Evolutionary conservation across 495 filamentous ascomycete genomes (phyloP), one percentile per base, ranked within the genome.

Genomic region (Jackrogersella multiformis): DNA sequence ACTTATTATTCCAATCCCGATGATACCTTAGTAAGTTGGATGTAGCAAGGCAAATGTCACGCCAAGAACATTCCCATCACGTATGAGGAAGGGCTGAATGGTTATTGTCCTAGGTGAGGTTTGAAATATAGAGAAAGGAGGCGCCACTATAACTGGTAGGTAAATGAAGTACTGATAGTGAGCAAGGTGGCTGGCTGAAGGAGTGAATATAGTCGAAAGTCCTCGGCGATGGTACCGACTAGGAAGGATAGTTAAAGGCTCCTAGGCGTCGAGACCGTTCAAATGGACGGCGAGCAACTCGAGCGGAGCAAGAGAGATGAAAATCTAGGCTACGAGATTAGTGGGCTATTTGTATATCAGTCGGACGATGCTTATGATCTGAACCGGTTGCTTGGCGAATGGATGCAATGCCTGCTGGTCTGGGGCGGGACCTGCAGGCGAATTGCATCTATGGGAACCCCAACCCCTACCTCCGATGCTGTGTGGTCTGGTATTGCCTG

Each of bases 351-450:
- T 66, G 42, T 58, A 66, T 70, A 66, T 61, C 32, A 57, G 36
- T 62, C 53, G 41, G 51, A 57, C 24, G 61, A 62, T 62, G 45
- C 30, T 58, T 10, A 6, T 9, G 44, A 62, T 70, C 67, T 70
- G 52, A 45, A 59, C 61, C 55, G 18, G 24, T 52, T 38, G 16
- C 61, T 70, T 58, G 67, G 57, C 55, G n/a, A 34, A 60, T 36
- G 35, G 56, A 9, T 49, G 54, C 23, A 24, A 55, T 35, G 52
- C 44, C 51, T 34, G 61, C 34, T 61, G 53, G 67, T 58, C 39
- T n/a, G n/a, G n/a, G 23, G 61, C 57, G 44, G 67, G 61, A 70
- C 67, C 61, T 70, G 66, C 66, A 69, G 66, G 34, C 39, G 23
- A 34, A 39, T 35, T 61, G 67, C 61, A 62, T 56, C 9, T 58